A percentile compares a stretch with the other conserved stretches of the same genome.
phyloP scores from a whole-genome alignment of 2,329 filamentous ascomycete genomes.

The Fusarium cicatricum region DNA sequence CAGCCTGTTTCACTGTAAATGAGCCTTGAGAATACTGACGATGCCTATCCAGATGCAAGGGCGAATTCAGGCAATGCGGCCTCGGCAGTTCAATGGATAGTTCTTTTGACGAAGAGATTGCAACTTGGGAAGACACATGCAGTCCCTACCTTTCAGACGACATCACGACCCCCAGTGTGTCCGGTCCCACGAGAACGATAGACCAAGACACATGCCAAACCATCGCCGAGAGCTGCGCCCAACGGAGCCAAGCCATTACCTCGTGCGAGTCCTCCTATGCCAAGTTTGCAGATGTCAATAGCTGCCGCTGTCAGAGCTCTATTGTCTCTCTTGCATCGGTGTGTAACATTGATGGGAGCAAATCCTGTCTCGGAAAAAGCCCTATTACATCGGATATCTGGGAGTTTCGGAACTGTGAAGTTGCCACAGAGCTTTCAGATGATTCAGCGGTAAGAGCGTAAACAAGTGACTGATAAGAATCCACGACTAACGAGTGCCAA shows the following conservation, averaged over 20 bases:
- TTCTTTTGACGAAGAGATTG: conserved; percentile 4
- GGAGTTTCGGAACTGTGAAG: conserved; percentile 19
- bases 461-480: too few relatives aligned
- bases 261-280: conserved; percentile 9
- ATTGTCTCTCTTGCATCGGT: conserved; percentile 15
- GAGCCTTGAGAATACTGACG: neutral
- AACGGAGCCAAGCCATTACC: conserved; percentile 3
- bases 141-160: conserved; percentile 7
- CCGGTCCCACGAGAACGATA: conserved; percentile 7
- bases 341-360: conserved; percentile 11
- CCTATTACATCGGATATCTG: conserved; percentile 3
- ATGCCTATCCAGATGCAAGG: conserved; percentile 9
- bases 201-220: conserved; percentile 8
- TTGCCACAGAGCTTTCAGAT: neutral
- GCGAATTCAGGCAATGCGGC: conserved; percentile 18
- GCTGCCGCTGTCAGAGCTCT: conserved; percentile 12
- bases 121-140: conserved; percentile 13
- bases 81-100: conserved; percentile 11
- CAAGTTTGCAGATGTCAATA: conserved; percentile 3
- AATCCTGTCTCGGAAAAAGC: neutral
- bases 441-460: neutral
- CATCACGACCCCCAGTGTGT: conserved; percentile 12
- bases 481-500: neutral
- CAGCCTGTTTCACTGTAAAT: too few relatives aligned
- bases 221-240: conserved; percentile 8